phyloP scores from a whole-genome alignment of 495 filamentous ascomycete species.

The Beverwykella pulmonaria region DNA sequence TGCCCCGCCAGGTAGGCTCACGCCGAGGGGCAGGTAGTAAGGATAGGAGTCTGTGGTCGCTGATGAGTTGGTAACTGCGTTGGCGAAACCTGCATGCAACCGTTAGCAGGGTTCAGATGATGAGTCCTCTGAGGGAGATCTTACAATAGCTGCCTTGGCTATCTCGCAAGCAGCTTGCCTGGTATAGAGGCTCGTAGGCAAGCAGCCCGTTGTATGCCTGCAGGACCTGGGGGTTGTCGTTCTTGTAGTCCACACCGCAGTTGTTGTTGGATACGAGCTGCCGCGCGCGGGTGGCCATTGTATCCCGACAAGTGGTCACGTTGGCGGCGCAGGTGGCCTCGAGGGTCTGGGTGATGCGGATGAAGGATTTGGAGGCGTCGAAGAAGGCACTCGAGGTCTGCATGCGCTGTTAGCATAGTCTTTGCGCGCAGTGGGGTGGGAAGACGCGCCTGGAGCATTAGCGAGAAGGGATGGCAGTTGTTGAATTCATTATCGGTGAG shows the following conservation, averaged over 20 bases:
- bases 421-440: not conserved
- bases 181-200: constrained; percentile 74
- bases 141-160: constrained; percentile 61
- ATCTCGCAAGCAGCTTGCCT: constrained; percentile 73
- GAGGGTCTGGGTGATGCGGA: constrained; percentile 68
- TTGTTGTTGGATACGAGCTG: constrained; percentile 59
- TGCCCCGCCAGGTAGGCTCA: constrained; percentile 61
- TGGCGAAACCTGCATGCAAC: constrained; percentile 63
- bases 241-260: constrained; percentile 71
- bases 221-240: constrained; percentile 68
- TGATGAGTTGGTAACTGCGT: constrained; percentile 74
- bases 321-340: constrained; percentile 70
- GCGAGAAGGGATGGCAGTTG: constrained; percentile 37
- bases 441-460: constrained; percentile 34
- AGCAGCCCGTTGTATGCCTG: constrained; percentile 73
- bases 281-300: constrained; percentile 62
- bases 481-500: constrained; percentile 21
- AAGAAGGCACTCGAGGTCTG: constrained; percentile 77
- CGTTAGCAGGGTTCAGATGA: constrained; percentile 29
- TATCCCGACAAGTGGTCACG: constrained; percentile 58
- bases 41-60: constrained; percentile 70
- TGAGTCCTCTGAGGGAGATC: constrained; percentile 22
- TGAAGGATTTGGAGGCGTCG: constrained; percentile 63
- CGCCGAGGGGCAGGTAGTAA: constrained; percentile 83
- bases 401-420: not conserved